Percentiles rank a stretch among this genome's conserved stretches.
Conservation (phyloP, 257 asterid species). For the Jacaranda copaia region DNA sequence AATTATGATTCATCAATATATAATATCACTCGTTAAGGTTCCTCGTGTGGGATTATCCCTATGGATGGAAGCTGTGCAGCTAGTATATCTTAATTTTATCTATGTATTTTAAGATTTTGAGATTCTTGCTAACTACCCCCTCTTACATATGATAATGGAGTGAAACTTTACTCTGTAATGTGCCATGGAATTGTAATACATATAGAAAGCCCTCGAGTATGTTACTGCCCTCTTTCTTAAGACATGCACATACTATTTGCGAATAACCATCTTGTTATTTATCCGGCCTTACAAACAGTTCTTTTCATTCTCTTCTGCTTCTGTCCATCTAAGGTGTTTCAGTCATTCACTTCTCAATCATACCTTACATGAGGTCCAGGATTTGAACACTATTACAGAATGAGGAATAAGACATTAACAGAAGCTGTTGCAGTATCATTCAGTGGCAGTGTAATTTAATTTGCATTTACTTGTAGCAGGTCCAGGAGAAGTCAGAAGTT, state of each 20-base stretch:
- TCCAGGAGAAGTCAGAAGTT: constrained; percentile 8
- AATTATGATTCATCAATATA: background rate
- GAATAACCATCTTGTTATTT: background rate
- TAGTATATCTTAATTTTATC: background rate
- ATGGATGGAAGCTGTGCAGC: background rate
- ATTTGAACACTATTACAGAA: background rate
- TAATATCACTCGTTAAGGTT: background rate
- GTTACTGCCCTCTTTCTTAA: background rate
- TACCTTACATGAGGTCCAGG: background rate
- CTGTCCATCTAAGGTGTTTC: background rate
- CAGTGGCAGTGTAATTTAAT: background rate
- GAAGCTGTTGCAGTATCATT: background rate
- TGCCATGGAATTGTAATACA: background rate
- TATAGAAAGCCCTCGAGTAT: background rate
- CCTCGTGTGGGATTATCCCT: background rate
- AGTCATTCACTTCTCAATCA: too few relatives aligned
- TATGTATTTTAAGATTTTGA: background rate
- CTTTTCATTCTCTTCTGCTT: background rate
- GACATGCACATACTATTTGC: background rate
- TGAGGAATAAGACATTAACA: background rate
- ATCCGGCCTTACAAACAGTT: background rate
- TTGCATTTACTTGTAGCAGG: constrained; percentile 22
- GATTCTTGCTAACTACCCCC: background rate
- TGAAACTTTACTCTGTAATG: background rate
- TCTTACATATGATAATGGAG: background rate